Evolutionary conservation across 768 basidiomycete species (phyloP).

Genomic region (Mycena polygramma): DNA sequence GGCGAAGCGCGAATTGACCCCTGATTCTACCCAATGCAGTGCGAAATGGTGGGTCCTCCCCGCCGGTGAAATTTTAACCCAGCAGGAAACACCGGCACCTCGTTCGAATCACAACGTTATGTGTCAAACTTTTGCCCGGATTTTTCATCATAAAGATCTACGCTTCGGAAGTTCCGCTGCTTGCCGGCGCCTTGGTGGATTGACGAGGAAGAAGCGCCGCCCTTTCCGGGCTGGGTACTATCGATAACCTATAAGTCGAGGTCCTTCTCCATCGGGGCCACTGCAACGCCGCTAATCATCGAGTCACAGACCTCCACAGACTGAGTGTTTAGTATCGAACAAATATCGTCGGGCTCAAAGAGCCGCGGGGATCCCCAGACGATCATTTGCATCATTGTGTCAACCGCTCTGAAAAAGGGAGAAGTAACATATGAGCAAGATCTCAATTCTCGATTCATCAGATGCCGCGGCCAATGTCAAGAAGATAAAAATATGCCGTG

Average conservation of each 20-base stretch:
- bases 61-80: background rate
- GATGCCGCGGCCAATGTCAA: background rate
- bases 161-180: background rate
- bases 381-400: slow-evolving; percentile 12
- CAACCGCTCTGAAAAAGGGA: too few species aligned
- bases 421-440: slow-evolving; percentile 14
- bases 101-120: background rate
- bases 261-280: slow-evolving; percentile 23
- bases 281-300: slow-evolving; percentile 8
- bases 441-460: background rate
- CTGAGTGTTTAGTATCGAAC: slow-evolving; percentile 2
- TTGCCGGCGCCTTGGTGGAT: background rate
- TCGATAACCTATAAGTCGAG: background rate
- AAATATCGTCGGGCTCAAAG: background rate
- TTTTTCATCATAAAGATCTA: slow-evolving; percentile 15
- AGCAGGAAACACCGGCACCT: background rate
- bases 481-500: slow-evolving; percentile 5
- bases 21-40: slow-evolving; percentile 1
- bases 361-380: too few species aligned
- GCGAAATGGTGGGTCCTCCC: background rate
- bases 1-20: background rate
- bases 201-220: slow-evolving; percentile 15
- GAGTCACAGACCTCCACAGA: slow-evolving; percentile 1
- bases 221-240: slow-evolving; percentile 5
- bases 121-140: background rate